A percentile compares a stretch with the other conserved stretches of the same genome.
Conservation (phyloP, 1,284 basidiomycete genomes). For the Fomitopsis palustris region DNA sequence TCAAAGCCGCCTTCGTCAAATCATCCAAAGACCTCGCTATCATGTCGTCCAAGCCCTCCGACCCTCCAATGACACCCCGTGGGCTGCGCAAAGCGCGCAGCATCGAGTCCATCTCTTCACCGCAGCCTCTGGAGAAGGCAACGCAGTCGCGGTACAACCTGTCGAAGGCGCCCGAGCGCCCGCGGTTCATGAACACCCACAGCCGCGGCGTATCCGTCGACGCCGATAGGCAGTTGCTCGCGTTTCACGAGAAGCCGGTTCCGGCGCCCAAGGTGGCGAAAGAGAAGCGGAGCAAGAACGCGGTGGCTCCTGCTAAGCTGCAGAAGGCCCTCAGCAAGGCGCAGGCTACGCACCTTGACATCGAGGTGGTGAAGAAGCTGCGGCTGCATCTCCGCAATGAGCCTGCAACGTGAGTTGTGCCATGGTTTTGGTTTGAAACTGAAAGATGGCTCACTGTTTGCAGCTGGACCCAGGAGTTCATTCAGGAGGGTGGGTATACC, state of each 20-base stretch:
- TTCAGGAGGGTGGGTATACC: slow-evolving; percentile 81
- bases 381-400: slow-evolving; percentile 83
- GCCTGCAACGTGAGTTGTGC: slow-evolving; percentile 58
- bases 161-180: slow-evolving; percentile 6
- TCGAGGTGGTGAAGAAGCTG: slow-evolving; percentile 76
- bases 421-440: neutral
- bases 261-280: slow-evolving; percentile 35
- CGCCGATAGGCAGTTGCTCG: slow-evolving; percentile 25
- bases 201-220: slow-evolving; percentile 22
- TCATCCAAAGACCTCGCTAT: slow-evolving; percentile 69
- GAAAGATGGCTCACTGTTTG: neutral
- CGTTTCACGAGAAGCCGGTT: slow-evolving; percentile 10
- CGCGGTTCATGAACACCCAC: slow-evolving; percentile 12
- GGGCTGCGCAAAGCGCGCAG: slow-evolving; percentile 63
- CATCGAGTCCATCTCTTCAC: slow-evolving; percentile 58
- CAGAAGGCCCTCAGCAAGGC: slow-evolving; percentile 60
- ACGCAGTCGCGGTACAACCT: slow-evolving; percentile 30
- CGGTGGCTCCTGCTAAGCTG: slow-evolving; percentile 50
- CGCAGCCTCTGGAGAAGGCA: slow-evolving; percentile 34
- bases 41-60: slow-evolving; percentile 33
- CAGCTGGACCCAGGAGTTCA: slow-evolving; percentile 92
- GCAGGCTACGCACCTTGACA: slow-evolving; percentile 66
- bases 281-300: slow-evolving; percentile 34
- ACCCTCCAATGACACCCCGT: slow-evolving; percentile 25
- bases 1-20: slow-evolving; percentile 89